Evolutionary conservation across 768 basidiomycete species (phyloP).

Genomic region (Phlegmacium glaucopus): DNA sequence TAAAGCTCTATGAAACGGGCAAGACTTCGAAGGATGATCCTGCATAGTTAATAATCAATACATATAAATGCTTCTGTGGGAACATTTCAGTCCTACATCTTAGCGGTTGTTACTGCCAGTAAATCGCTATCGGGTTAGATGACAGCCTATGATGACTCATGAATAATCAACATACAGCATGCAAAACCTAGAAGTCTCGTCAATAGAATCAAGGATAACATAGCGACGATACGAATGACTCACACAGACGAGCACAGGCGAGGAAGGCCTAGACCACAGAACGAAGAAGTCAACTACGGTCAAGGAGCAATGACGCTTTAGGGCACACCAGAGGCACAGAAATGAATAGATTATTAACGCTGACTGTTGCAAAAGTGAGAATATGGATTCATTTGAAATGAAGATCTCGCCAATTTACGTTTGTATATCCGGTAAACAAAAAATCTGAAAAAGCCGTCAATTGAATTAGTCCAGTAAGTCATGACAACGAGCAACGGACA

Average conservation of each 20-base stretch:
- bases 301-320: background rate
- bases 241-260: conserved; percentile 27
- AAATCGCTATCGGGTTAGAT: background rate
- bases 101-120: conserved; percentile 23
- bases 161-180: conserved; percentile 14
- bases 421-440: conserved; percentile 39
- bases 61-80: background rate
- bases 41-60: conserved; percentile 4
- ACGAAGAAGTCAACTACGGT: too few species aligned
- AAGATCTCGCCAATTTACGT: conserved; percentile 21
- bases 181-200: conserved; percentile 16
- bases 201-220: background rate
- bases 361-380: conserved; percentile 23
- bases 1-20: conserved; percentile 14
- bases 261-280: conserved; percentile 21
- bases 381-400: background rate
- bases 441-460: conserved; percentile 9
- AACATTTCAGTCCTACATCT: conserved; percentile 19
- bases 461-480: background rate
- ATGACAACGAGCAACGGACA: conserved; percentile 26
- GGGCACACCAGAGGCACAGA: conserved; percentile 28
- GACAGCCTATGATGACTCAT: background rate
- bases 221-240: background rate
- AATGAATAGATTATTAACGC: conserved; percentile 30
- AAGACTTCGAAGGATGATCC: conserved; percentile 34